A percentile compares a stretch with the other conserved stretches of the same genome.
These are phyloP conservation scores for Xanthoconium stramineum DNA, from an alignment of 768 basidiomycete species.

Conservation along the genomic window DNA sequence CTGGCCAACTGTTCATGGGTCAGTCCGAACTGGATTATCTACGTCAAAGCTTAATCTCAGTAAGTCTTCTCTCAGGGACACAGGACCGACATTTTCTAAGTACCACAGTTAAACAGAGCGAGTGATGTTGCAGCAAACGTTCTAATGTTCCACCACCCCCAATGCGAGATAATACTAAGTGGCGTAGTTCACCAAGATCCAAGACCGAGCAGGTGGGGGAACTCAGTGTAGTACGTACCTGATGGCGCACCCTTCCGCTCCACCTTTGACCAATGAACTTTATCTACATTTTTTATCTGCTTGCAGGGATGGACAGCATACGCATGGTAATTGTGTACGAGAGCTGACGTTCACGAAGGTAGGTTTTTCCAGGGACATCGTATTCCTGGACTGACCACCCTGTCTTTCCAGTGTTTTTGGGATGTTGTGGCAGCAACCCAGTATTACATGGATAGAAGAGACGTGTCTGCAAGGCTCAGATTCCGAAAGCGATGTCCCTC, in stretches of 20 bases:
- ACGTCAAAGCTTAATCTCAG: neutral
- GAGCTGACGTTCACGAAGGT: constrained; percentile 27
- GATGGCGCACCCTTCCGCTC: neutral
- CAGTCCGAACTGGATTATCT: neutral
- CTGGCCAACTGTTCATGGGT: constrained; percentile 17
- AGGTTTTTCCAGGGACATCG: neutral
- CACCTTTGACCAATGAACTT: neutral
- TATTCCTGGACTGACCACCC: neutral
- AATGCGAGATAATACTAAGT: constrained; percentile 8
- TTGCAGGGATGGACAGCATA: constrained; percentile 22
- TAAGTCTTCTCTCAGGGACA: neutral
- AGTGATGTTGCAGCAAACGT: neutral
- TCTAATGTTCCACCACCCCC: neutral
- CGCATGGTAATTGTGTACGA: constrained; percentile 20
- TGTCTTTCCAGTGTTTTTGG: constrained; percentile 17
- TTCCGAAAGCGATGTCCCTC: neutral
- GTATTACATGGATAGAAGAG: constrained; percentile 19
- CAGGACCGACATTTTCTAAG: neutral
- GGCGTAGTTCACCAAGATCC: constrained; percentile 2
- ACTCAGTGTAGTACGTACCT: constrained; percentile 17
- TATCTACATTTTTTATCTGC: constrained; percentile 25
- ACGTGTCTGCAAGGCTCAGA: neutral
- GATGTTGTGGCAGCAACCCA: constrained; percentile 5
- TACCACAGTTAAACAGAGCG: constrained; percentile 7
- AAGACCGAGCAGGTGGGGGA: constrained; percentile 8